phyloP scores from a whole-genome alignment of 2,329 filamentous ascomycete genomes.

The Aspergillus caelatus region DNA sequence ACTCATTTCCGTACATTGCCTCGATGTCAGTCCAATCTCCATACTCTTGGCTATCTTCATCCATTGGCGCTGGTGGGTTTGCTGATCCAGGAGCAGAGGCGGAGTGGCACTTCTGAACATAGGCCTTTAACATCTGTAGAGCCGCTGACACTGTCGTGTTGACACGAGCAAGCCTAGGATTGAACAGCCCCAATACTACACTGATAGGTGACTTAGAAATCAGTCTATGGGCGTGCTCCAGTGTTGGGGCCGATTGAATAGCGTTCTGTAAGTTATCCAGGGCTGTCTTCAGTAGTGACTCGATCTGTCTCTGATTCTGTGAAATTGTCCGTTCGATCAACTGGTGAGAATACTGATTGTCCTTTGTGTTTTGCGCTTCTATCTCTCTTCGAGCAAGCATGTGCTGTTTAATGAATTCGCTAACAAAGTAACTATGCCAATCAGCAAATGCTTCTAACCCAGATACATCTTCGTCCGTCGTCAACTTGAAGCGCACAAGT shows the following conservation, averaged over 20 bases:
- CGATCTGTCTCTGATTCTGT: constrained; percentile 61
- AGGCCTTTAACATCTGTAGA: constrained; percentile 52
- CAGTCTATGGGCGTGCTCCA: constrained; percentile 47
- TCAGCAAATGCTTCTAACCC: constrained; percentile 53
- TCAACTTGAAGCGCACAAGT: constrained; percentile 60
- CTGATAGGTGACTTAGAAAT: constrained; percentile 49
- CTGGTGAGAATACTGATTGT: constrained; percentile 46
- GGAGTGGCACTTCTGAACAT: constrained; percentile 36
- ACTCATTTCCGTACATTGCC: constrained; percentile 42
- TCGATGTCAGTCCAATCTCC: constrained; percentile 61
- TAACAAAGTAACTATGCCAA: constrained; percentile 59
- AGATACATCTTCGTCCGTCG: constrained; percentile 51
- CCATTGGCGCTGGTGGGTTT: constrained; percentile 33
- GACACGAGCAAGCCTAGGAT: constrained; percentile 49
- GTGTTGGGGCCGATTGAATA: constrained; percentile 44
- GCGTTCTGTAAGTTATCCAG: constrained; percentile 55
- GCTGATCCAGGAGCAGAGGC: constrained; percentile 22
- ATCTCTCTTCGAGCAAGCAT: constrained; percentile 59
- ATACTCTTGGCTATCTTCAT: constrained; percentile 67
- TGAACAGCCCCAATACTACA: constrained; percentile 55
- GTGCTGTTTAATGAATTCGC: constrained; percentile 58
- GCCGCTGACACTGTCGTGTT: constrained; percentile 53
- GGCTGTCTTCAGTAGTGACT: constrained; percentile 56
- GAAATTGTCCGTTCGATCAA: constrained; percentile 56
- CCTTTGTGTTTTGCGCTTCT: constrained; percentile 53